A percentile compares a stretch with the other conserved stretches of the same genome.
These are phyloP conservation scores for Trypanosoma theileri DNA, from an alignment of 208 protist species.

Conservation along the genomic window DNA sequence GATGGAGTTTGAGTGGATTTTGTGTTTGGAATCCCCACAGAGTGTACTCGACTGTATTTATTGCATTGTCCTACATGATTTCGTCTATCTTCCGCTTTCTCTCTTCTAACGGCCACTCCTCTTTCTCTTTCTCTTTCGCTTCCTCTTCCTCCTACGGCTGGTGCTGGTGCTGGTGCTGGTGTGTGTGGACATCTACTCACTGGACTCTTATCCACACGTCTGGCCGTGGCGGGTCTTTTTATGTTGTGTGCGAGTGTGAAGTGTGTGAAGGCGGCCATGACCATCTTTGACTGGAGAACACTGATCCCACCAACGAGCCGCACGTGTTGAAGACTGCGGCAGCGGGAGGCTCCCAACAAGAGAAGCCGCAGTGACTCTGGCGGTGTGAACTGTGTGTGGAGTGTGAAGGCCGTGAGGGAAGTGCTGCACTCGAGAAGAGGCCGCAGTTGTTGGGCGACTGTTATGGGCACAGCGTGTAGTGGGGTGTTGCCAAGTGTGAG, in stretches of 20 bases:
- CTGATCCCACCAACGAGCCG: conserved; percentile 49
- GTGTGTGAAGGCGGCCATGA: conserved; percentile 45
- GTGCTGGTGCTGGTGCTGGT: background rate
- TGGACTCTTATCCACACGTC: background rate
- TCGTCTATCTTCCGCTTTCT: conserved; percentile 1
- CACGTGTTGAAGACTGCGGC: conserved; percentile 38
- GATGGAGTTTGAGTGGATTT: background rate
- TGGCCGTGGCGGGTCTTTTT: conserved; percentile 2
- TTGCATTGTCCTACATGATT: no score
- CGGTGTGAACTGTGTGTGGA: conserved; percentile 51
- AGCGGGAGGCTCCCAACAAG: conserved; percentile 43
- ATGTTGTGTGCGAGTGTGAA: conserved; percentile 29
- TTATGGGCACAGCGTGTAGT: conserved; percentile 41
- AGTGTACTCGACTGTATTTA: conserved; percentile 1
- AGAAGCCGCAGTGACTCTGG: conserved; percentile 46
- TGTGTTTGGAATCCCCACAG: background rate
- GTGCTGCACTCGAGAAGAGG: conserved; percentile 43
- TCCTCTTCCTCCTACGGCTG: background rate
- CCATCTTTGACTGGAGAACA: conserved; percentile 46
- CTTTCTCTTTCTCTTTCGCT: no score
- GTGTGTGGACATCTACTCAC: conserved; percentile 5
- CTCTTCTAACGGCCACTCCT: no score
- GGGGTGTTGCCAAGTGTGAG: conserved; percentile 54
- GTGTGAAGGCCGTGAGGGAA: conserved; percentile 41
- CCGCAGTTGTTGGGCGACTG: conserved; percentile 37